phyloP scores from a whole-genome alignment of 768 basidiomycete species.

The Auriscalpium microsporum region DNA sequence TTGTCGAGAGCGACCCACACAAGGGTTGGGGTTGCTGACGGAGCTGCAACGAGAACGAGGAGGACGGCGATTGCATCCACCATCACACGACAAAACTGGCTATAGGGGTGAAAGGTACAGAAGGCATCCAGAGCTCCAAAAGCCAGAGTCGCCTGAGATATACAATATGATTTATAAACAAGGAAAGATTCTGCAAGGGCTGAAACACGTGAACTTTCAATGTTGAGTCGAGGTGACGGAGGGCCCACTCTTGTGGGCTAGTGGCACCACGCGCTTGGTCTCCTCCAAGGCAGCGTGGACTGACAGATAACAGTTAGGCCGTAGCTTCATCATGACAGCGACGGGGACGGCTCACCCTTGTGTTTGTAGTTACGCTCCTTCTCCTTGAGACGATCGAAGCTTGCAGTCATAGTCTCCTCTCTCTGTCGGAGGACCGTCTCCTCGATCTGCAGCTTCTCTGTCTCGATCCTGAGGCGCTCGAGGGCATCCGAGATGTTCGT shows the following conservation, averaged over 20 bases:
- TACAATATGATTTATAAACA: not conserved
- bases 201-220: too few species aligned
- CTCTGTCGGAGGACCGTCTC: conserved; percentile 33
- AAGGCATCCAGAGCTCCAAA: too few species aligned
- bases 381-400: conserved; percentile 32
- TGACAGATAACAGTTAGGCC: conserved; percentile 12
- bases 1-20: too few species aligned
- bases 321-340: not conserved
- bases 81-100: too few species aligned
- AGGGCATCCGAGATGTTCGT: conserved; percentile 39
- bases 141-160: too few species aligned
- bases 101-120: too few species aligned
- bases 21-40: too few species aligned
- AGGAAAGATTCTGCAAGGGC: not conserved
- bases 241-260: too few species aligned
- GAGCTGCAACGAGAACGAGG: too few species aligned
- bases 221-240: too few species aligned
- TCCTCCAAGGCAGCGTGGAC: conserved; percentile 37
- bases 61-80: too few species aligned
- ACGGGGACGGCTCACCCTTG: conserved; percentile 23
- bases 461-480: conserved; percentile 30
- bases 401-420: conserved; percentile 31
- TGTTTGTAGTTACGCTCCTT: conserved; percentile 34
- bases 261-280: conserved; percentile 33
- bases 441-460: conserved; percentile 33